Conservation (phyloP, 441 rosid genomes). For the Eruca vesicaria region DNA sequence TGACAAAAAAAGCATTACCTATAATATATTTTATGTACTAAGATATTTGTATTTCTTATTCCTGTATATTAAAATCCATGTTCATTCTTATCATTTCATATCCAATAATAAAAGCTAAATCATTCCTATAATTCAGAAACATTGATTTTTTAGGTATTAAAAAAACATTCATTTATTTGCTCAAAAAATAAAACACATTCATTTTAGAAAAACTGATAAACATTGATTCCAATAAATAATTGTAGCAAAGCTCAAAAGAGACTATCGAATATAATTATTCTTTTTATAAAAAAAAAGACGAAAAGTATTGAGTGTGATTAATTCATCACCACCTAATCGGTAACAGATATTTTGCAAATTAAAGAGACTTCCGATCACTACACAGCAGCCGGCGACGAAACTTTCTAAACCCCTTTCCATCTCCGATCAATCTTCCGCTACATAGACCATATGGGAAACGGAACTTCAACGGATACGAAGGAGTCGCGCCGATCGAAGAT, state of each 20-base stretch:
- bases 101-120: background rate
- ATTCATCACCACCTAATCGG: background rate
- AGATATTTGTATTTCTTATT: background rate
- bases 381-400: background rate
- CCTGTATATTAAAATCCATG: background rate
- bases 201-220: too few relatives aligned
- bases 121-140: background rate
- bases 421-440: constrained; percentile 3
- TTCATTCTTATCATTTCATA: background rate
- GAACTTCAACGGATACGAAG: constrained; percentile 30
- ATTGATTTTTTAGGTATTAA: too few relatives aligned
- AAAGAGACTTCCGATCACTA: constrained; percentile 5
- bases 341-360: background rate
- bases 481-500: constrained; percentile 42
- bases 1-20: background rate
- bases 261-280: background rate
- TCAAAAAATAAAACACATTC: too few relatives aligned
- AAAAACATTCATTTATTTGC: too few relatives aligned
- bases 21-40: background rate
- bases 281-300: background rate
- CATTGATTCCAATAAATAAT: background rate
- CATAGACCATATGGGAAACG: constrained; percentile 32
- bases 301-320: background rate
- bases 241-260: background rate
- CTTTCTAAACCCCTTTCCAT: background rate